These are phyloP conservation scores for Coniferiporia sulphurascens DNA, from an alignment of 1,284 basidiomycete genomes.

Conservation along the genomic window DNA sequence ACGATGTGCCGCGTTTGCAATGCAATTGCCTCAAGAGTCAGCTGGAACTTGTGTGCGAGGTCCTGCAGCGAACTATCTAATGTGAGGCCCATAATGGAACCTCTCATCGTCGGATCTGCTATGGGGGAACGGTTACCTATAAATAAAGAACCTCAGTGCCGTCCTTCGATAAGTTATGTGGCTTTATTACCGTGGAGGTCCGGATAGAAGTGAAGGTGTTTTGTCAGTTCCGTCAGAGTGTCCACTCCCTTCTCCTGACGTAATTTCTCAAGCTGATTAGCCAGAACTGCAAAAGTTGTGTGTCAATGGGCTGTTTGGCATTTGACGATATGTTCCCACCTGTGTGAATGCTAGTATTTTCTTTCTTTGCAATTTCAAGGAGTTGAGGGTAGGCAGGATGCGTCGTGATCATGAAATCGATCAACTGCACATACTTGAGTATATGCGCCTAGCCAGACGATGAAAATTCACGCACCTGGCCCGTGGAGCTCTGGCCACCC, in stretches of 20 bases:
- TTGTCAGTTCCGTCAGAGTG: slow-evolving; percentile 79
- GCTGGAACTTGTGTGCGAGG: slow-evolving; percentile 86
- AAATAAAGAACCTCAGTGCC: neutral
- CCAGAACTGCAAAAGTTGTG: slow-evolving; percentile 55
- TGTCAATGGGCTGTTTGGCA: slow-evolving; percentile 18
- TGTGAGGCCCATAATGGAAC: slow-evolving; percentile 84
- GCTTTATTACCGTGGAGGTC: slow-evolving; percentile 72
- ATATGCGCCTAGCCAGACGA: neutral
- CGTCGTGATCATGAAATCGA: slow-evolving; percentile 92
- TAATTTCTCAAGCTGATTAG: slow-evolving; percentile 70
- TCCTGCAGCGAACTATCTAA: slow-evolving; percentile 78
- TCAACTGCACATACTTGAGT: slow-evolving; percentile 47
- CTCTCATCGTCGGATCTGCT: slow-evolving; percentile 90
- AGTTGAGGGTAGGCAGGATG: slow-evolving; percentile 81
- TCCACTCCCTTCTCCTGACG: slow-evolving; percentile 49
- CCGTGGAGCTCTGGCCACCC: slow-evolving; percentile 96
- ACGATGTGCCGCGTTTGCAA: slow-evolving; percentile 95
- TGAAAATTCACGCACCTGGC: slow-evolving; percentile 54
- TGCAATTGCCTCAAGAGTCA: slow-evolving; percentile 91
- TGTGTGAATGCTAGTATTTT: slow-evolving; percentile 53
- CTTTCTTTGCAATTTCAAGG: slow-evolving; percentile 48
- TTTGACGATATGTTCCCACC: slow-evolving; percentile 30
- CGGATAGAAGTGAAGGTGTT: slow-evolving; percentile 91
- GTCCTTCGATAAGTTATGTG: slow-evolving; percentile 8
- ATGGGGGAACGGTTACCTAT: slow-evolving; percentile 90